Base-by-base conservation (phyloP, 2,329 filamentous ascomycete genomes). In the Colletotrichum endophyticum region DNA sequence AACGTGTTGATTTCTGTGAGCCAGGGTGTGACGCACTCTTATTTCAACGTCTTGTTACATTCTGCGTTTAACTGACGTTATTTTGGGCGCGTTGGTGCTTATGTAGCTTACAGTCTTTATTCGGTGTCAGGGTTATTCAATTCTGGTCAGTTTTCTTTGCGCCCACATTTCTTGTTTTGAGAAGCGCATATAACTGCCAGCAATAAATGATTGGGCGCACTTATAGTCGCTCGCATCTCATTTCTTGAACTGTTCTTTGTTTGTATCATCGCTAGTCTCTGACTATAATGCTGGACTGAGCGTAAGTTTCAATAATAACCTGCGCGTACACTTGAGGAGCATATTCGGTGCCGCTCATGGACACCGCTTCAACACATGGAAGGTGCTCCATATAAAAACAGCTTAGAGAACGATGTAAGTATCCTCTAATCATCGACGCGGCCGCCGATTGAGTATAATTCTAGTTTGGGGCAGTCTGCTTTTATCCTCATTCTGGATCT, bases 301-400 rank as follows among this genome's bases (percentile, higher is more conserved):
- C 1, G 3, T 3, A 19, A 39, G 15, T 6, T 44, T 44, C 1
- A 0, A n/a, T 1, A 12, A 1, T 44, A 4, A n/a, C 5, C 3
- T 44, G 2, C 19, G 1, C 39, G 1, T 44, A 44, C 19, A 12
- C 9, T 44, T 6, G 39, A 44, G 39, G 39, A 3, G 9, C 19
- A 11, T 44, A 0, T 39, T 39, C 1, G 16, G 0, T 8, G 15
- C 36, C 36, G 36, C 16, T 39, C 36, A 3, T 1, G 2, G 15
- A 39, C 36, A 39, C 39, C 5, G 5, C 19, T 1, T 11, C 39
- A n/a, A 44, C 5, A 7, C 2, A 4, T 3, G 9, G 19, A n/a
- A 44, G 19, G 39, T 44, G 19, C 0, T 0, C 19, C 9, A 0
- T 4, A 12, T 0, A 0, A 12, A 12, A n/a, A 0, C 19, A 44